Evolutionary conservation across 495 filamentous ascomycete species (phyloP).

Genomic region (Aspergillus sparsus): DNA sequence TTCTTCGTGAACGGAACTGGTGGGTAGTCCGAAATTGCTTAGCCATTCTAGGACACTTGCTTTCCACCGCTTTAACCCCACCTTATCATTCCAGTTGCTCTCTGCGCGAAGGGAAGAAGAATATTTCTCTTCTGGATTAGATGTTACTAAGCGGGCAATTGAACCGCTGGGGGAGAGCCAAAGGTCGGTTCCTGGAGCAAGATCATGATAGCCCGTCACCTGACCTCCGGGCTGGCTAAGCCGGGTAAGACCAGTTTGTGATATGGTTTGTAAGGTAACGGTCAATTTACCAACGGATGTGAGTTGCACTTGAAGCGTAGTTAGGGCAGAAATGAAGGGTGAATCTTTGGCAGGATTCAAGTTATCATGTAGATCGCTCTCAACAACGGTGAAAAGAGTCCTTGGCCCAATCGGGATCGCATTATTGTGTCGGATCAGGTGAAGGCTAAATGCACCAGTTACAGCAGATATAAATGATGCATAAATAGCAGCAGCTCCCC

Average conservation of each 20-base stretch:
- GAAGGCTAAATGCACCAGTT: slow-evolving; percentile 43
- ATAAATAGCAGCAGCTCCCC: slow-evolving; percentile 45
- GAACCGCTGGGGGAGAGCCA: slow-evolving; percentile 55
- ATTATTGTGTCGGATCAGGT: slow-evolving; percentile 38
- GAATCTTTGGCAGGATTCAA: slow-evolving; percentile 32
- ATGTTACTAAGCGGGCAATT: slow-evolving; percentile 44
- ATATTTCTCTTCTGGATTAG: slow-evolving; percentile 26
- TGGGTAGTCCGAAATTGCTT: slow-evolving; percentile 40
- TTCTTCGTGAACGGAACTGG: slow-evolving; percentile 39
- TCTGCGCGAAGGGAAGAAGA: slow-evolving; percentile 26
- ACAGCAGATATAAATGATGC: slow-evolving; percentile 48
- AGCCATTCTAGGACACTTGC: slow-evolving; percentile 44
- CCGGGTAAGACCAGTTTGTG: slow-evolving; percentile 41
- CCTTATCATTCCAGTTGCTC: slow-evolving; percentile 16
- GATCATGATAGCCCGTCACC: slow-evolving; percentile 23
- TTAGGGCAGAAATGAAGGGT: slow-evolving; percentile 35
- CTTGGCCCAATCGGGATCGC: slow-evolving; percentile 49
- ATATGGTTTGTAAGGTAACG: slow-evolving; percentile 40
- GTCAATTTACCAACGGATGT: slow-evolving; percentile 42
- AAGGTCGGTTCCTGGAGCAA: slow-evolving; percentile 40
- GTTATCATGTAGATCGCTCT: slow-evolving; percentile 35
- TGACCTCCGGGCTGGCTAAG: slow-evolving; percentile 30
- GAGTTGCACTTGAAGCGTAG: slow-evolving; percentile 44
- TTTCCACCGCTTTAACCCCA: slow-evolving; percentile 38
- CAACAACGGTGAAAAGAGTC: slow-evolving; percentile 44